Evolutionary conservation across 2,329 filamentous ascomycete genomes (phyloP).

Genomic region (Diaporthe nobilis): DNA sequence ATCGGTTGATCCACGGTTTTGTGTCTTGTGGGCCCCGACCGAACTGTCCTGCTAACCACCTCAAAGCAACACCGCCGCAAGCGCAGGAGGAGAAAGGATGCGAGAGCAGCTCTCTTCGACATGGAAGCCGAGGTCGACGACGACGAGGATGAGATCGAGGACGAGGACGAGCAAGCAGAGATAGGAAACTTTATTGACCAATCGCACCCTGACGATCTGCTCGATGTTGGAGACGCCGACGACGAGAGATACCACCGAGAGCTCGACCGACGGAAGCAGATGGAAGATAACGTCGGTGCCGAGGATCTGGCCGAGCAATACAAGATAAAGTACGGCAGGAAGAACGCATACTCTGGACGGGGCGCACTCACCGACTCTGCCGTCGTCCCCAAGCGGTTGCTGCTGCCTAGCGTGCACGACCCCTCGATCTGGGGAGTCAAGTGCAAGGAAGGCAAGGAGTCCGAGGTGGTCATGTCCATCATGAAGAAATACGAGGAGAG

Average conservation of each 20-base stretch:
- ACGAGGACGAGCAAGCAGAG: slow-evolving; percentile 89
- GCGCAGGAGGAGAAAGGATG: slow-evolving; percentile 75
- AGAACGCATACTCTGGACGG: slow-evolving; percentile 60
- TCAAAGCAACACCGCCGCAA: slow-evolving; percentile 80
- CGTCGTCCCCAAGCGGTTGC: slow-evolving; percentile 85
- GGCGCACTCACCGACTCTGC: slow-evolving; percentile 78
- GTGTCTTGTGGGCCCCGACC: neutral
- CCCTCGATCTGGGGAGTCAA: slow-evolving; percentile 95
- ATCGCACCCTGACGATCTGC: slow-evolving; percentile 90
- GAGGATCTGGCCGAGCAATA: slow-evolving; percentile 92
- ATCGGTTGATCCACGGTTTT: neutral
- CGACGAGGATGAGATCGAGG: slow-evolving; percentile 88
- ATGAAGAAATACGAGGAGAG: slow-evolving; percentile 91
- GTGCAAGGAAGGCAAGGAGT: slow-evolving; percentile 95
- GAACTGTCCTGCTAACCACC: neutral
- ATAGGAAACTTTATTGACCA: slow-evolving; percentile 89
- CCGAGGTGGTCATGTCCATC: slow-evolving; percentile 88
- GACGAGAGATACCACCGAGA: slow-evolving; percentile 95
- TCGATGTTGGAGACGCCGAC: slow-evolving; percentile 82
- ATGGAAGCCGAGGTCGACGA: slow-evolving; percentile 98
- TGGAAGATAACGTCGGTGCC: slow-evolving; percentile 89
- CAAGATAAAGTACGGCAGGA: slow-evolving; percentile 88
- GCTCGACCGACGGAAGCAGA: slow-evolving; percentile 91
- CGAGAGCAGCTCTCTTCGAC: slow-evolving; percentile 92
- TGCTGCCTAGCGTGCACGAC: slow-evolving; percentile 94